These are phyloP conservation scores for Ceratobasidium sp. DNA, from an alignment of 1,284 basidiomycete species.

Conservation along the genomic window DNA sequence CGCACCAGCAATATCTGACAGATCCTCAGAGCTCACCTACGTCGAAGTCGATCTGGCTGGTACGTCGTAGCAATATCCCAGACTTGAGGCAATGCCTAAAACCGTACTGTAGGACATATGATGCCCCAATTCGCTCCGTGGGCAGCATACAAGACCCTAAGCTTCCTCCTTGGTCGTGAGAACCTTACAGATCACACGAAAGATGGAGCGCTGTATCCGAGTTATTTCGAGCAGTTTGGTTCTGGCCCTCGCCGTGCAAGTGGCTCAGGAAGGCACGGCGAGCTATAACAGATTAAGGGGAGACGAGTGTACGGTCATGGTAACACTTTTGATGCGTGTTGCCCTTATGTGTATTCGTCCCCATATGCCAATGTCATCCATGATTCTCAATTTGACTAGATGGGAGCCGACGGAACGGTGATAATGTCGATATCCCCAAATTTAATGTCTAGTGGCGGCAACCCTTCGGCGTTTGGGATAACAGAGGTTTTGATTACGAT, in stretches of 20 bases:
- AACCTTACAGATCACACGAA: conserved; percentile 17
- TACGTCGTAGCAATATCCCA: background rate
- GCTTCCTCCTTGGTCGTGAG: conserved; percentile 36
- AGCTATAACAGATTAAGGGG: background rate
- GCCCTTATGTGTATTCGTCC: too few species aligned
- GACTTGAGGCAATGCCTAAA: background rate
- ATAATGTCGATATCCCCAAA: too few species aligned
- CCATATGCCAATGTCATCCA: too few species aligned
- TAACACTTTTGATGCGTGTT: too few species aligned
- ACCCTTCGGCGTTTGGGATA: too few species aligned
- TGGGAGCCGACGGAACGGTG: too few species aligned
- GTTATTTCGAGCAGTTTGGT: conserved; percentile 29
- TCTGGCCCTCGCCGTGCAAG: background rate
- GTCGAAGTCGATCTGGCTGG: conserved; percentile 37
- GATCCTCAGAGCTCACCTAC: conserved; percentile 19
- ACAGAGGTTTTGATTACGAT: too few species aligned
- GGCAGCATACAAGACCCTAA: conserved; percentile 39
- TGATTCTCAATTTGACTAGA: too few species aligned
- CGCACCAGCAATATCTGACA: background rate
- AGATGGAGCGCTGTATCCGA: conserved; percentile 35
- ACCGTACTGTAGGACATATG: conserved; percentile 16
- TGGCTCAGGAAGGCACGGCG: background rate
- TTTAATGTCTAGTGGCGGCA: too few species aligned
- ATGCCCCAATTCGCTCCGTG: conserved; percentile 37
- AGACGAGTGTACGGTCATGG: too few species aligned